These are phyloP conservation scores for Aristolochia contorta DNA, from an alignment of 164 flowering plant genomes.

Conservation along the genomic window DNA sequence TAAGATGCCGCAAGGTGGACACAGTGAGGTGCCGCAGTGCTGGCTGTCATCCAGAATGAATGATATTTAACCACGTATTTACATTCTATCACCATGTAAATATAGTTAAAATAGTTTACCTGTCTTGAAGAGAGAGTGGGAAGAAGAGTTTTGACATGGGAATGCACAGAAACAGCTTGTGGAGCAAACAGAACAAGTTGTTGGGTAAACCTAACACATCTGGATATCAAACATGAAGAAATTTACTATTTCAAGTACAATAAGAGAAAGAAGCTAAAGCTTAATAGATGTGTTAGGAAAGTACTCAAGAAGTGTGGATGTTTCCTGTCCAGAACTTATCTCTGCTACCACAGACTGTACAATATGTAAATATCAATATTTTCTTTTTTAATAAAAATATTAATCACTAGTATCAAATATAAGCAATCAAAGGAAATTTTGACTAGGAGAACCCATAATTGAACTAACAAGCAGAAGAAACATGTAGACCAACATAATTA, in stretches of 20 bases:
- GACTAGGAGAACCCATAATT: no score
- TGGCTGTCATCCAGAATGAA: slow-evolving; percentile 50
- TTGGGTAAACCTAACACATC: slow-evolving; percentile 90
- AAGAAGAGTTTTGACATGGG: slow-evolving; percentile 74
- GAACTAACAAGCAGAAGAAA: no score
- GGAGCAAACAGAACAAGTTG: slow-evolving; percentile 98
- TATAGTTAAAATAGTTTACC: slow-evolving; percentile 25
- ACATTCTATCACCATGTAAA: neutral
- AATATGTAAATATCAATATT: no score
- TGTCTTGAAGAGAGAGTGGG: slow-evolving; percentile 87
- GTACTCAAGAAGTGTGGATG: slow-evolving; percentile 85
- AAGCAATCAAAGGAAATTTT: neutral
- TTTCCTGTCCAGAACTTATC: slow-evolving; percentile 82
- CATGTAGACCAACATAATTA: no score
- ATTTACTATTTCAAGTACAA: neutral
- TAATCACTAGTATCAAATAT: neutral
- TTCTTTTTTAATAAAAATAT: neutral
- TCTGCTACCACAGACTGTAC: slow-evolving; percentile 87
- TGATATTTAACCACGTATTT: slow-evolving; percentile 5
- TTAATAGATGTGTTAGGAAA: slow-evolving; percentile 11
- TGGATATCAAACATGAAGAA: slow-evolving; percentile 10
- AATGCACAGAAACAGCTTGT: slow-evolving; percentile 86
- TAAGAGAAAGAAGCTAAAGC: neutral
- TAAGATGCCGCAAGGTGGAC: slow-evolving; percentile 83
- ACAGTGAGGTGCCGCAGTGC: slow-evolving; percentile 76